Evolutionary conservation across 2,329 filamentous ascomycete genomes (phyloP), one percentile per base, ranked within the genome.

Genomic region (Colletotrichum shisoi): DNA sequence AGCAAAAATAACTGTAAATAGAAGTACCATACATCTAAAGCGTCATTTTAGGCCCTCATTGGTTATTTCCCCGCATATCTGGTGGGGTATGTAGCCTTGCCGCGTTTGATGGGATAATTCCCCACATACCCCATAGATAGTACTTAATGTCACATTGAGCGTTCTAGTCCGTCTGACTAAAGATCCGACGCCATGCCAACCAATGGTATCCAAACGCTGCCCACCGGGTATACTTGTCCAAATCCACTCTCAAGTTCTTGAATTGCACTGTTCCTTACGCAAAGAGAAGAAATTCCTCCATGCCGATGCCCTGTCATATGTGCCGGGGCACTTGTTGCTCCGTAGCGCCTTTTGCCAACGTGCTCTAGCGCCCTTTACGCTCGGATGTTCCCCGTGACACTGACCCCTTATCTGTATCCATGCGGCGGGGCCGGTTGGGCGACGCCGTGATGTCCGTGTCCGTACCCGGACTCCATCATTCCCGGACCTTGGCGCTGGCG

Each of bases 381-480:
- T 21, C 11, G 3, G 6, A 19, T 24, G 5, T 2, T 19, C 3
- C 2, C 19, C 8, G n/a, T 34, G 11, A 5, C 2, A 17, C 19
- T 0, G 17, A 2, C 0, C 9, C 11, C 5, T 66, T 34, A 68
- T 51, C 56, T 49, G 12, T 65, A 68, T 12, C 61, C 61, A 6
- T 68, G 46, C 8, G 61, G 39, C 8, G 65, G 54, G 11, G 57
- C 31, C 3, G 65, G 65, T 27, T 39, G 62, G 6, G 56, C n/a
- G 6, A 68, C 21, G 9, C 62, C 48, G 15, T 56, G 61, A 24
- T 66, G 63, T 4, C 63, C 51, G 15, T 48, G 49, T 24, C 61
- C 62, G 56, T 68, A 39, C 1, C 65, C 65, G 13, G 65, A 58
- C 44, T 68, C 65, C 61, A 68, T 60, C 65, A 68, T 65, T 11